phyloP scores from a whole-genome alignment of 495 filamentous ascomycete genomes.

The Penicillium chermesinum region DNA sequence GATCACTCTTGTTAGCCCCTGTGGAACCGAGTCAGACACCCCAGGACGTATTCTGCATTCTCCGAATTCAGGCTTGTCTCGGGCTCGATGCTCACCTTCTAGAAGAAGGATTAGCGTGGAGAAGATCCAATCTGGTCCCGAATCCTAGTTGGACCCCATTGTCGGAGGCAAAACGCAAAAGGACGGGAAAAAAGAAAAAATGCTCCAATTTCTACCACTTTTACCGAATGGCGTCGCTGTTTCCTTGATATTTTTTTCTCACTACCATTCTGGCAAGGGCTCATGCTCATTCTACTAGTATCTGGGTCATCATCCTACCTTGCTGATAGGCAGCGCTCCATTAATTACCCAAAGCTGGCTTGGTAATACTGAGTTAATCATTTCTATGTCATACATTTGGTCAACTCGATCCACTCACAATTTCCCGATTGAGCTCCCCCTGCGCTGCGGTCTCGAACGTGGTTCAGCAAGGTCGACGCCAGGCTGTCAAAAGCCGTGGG shows the following conservation, averaged over 20 bases:
- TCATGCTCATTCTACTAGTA: no score
- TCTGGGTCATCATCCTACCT: no score
- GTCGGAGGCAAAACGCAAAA: neutral
- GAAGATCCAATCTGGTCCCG: neutral
- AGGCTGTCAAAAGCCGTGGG: slow-evolving; percentile 9
- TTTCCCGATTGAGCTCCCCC: slow-evolving; percentile 11
- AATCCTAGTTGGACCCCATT: neutral
- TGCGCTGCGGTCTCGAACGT: slow-evolving; percentile 18
- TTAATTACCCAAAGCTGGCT: neutral
- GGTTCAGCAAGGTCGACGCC: slow-evolving; percentile 19
- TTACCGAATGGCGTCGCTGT: no score
- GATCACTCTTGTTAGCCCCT: slow-evolving; percentile 10
- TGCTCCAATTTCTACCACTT: no score
- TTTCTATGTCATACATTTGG: neutral
- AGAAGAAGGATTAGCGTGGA: neutral
- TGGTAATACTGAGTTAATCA: neutral
- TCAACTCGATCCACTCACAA: slow-evolving; percentile 7
- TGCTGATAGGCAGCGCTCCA: no score
- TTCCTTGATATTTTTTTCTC: no score
- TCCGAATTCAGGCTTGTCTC: neutral
- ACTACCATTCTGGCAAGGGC: no score
- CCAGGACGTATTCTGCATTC: neutral
- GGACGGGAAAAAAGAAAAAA: no score
- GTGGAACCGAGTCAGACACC: slow-evolving; percentile 22
- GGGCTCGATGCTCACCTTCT: neutral